Evolutionary conservation across 768 basidiomycete genomes (phyloP), one percentile per base, ranked within the genome.

Genomic region (Amanita jacksonii): DNA sequence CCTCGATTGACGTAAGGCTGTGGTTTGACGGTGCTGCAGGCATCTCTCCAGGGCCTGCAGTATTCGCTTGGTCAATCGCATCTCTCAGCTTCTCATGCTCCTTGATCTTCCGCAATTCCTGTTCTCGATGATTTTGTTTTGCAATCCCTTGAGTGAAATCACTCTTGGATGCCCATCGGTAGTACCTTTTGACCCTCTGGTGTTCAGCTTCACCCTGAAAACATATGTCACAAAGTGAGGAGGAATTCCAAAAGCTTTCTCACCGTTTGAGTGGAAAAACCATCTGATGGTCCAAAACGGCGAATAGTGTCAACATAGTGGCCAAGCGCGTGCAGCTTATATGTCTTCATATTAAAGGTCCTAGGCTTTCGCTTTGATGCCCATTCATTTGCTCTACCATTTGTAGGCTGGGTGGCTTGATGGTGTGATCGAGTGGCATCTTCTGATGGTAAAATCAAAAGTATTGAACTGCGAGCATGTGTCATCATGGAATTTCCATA

Each of bases 131-230:
- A 15, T 47, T 8, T 24, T 53, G 41, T 8, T 51, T 48, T 4
- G 41, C 41, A 12, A 57, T 36, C 43, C 51, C 58, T 0, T 18
- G 24, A 1, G 35, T 6, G 10, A 57, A 36, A 30, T 52, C n/a
- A 55, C 45, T 0, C 42, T 67, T 68, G 51, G 60, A 62, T 2
- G 60, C 61, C 0, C 52, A 47, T 3, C 47, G 22, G 36, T 66
- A 72, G 33, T 57, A 63, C 0, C 45, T 33, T 48, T 73, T 72
- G 7, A 59, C 54, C 0, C 39, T 48, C 0, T 54, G 47, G 39
- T 74, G 69, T 46, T 68, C 58, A 0, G 58, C 54, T 45, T 72
- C 68, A 2, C 64, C 60, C 68, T 70, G 35, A 19, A 20, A 32
- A 12, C 12, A 42, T 37, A n/a, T 20, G 3, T 15, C 25, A 8